Evolutionary conservation across 108 stramenopile genomes (phyloP).

Genomic region (Cafeteria roenbergensis): DNA sequence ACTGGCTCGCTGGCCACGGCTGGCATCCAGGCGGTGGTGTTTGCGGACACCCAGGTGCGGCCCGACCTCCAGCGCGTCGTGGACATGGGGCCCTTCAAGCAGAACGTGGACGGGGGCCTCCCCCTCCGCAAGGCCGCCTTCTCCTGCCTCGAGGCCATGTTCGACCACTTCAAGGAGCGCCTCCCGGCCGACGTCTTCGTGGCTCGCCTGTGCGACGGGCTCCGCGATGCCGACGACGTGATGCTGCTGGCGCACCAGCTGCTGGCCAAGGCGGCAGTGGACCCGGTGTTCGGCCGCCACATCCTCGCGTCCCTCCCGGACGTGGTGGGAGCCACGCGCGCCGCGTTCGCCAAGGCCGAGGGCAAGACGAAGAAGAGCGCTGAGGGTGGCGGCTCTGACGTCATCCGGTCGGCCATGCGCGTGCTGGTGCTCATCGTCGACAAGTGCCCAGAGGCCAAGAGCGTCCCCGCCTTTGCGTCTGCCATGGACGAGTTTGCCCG

Average conservation of each 20-base stretch:
- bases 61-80: conserved; percentile 57
- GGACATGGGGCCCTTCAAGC: conserved; percentile 94
- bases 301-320: no score
- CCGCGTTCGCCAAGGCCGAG: no score
- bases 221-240: conserved; percentile 33
- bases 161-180: conserved; percentile 51
- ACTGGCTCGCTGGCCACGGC: background rate
- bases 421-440: no score
- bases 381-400: no score
- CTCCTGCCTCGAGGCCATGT: conserved; percentile 68
- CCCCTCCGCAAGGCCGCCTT: conserved; percentile 84
- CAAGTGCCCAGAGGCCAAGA: no score
- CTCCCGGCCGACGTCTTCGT: conserved; percentile 28
- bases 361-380: no score
- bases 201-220: conserved; percentile 31
- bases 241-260: conserved; percentile 36
- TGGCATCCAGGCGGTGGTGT: conserved; percentile 1
- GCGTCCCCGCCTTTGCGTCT: no score
- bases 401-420: no score
- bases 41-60: background rate
- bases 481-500: no score
- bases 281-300: no score
- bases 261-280: conserved; percentile 29
- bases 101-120: conserved; percentile 84
- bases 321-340: no score